Percentiles rank a stretch among this genome's conserved stretches.
Conservation (phyloP, 2,329 filamentous ascomycete genomes). For the Cucurbitaria berberidis region DNA sequence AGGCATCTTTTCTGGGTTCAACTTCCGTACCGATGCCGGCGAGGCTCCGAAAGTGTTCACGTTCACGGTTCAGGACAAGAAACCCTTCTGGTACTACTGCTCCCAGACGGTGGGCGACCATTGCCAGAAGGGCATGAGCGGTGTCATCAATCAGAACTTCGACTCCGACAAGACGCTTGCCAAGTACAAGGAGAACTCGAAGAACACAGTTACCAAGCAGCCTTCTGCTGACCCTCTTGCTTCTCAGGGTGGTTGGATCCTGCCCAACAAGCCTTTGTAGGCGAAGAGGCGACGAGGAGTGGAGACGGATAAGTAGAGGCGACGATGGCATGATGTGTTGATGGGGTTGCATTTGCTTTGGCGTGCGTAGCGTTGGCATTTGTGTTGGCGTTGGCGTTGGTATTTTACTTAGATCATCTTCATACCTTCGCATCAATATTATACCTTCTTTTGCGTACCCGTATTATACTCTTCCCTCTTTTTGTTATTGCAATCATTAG, state of each 20-base stretch:
- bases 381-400: background rate
- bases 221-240: slow-evolving; percentile 21
- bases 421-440: background rate
- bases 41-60: slow-evolving; percentile 62
- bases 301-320: background rate
- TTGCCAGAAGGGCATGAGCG: slow-evolving; percentile 75
- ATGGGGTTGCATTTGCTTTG: background rate
- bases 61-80: slow-evolving; percentile 68
- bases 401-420: background rate
- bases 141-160: slow-evolving; percentile 68
- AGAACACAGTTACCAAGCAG: slow-evolving; percentile 27
- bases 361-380: slow-evolving; percentile 9
- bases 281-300: background rate
- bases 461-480: background rate
- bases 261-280: slow-evolving; percentile 35
- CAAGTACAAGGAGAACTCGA: slow-evolving; percentile 36
- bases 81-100: slow-evolving; percentile 81
- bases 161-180: slow-evolving; percentile 32
- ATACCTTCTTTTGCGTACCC: background rate
- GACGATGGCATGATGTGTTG: background rate
- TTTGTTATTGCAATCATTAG: too few species aligned
- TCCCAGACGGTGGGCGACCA: slow-evolving; percentile 66
- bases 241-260: slow-evolving; percentile 30
- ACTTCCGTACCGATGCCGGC: slow-evolving; percentile 56
- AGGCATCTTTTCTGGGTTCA: slow-evolving; percentile 67